Conservation (phyloP, 1,139 yeast species). For the Kurtzmaniella quercitrusa region DNA sequence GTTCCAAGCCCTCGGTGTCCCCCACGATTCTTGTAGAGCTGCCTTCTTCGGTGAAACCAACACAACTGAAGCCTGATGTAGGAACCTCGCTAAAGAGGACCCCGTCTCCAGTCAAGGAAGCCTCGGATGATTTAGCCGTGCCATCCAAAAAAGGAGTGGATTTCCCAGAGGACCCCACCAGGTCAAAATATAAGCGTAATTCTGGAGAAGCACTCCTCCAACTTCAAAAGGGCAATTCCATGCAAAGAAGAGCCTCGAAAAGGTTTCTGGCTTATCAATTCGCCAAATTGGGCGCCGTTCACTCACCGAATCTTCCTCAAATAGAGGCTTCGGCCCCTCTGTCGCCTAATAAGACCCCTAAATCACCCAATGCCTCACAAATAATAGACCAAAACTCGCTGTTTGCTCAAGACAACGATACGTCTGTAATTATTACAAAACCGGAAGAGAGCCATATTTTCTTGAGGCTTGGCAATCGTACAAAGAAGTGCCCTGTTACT, state of each 20-base stretch:
- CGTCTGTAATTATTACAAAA: not conserved
- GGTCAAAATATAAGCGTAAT: conserved; percentile 7
- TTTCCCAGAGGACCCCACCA: not conserved
- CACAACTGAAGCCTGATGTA: not conserved
- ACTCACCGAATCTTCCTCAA: conserved; percentile 2
- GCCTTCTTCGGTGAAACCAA: not conserved
- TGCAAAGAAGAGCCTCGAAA: conserved; percentile 88
- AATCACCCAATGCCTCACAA: conserved; percentile 8
- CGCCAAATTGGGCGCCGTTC: conserved; percentile 48
- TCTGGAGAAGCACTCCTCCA: conserved; percentile 59
- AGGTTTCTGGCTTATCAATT: conserved; percentile 92
- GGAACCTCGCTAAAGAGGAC: not conserved
- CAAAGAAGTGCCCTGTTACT: conserved; percentile 55
- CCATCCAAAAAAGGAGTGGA: not conserved
- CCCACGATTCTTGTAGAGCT: not conserved
- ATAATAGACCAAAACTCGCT: conserved; percentile 1
- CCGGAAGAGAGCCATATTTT: conserved; percentile 28
- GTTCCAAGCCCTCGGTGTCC: not conserved
- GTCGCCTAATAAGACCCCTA: conserved; percentile 1
- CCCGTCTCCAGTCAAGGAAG: not conserved
- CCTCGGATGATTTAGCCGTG: not conserved
- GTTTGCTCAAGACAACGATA: conserved; percentile 3
- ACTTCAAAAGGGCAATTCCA: conserved; percentile 72
- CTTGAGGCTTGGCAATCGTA: conserved; percentile 52
- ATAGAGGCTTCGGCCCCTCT: conserved; percentile 6